Evolutionary conservation across 768 basidiomycete genomes (phyloP), one percentile per base, ranked within the genome.

Genomic region (Panaeolus cyanescens): DNA sequence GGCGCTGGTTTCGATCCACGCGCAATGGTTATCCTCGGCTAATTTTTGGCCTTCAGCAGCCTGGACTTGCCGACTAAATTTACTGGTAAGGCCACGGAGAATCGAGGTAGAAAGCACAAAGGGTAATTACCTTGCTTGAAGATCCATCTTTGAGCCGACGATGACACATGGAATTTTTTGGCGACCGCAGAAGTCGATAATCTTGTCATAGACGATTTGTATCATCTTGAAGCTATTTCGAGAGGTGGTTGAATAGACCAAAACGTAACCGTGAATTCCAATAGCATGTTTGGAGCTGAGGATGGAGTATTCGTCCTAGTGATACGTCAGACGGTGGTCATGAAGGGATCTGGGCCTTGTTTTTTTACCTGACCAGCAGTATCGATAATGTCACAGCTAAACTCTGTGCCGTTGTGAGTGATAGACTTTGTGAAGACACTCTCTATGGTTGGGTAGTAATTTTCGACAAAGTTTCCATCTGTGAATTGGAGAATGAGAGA

Each of bases 401-500:
- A 96, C 63, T 94, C 90, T 19, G 83, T 79, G 57, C 94, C 94
- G 55, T 91, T 89, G 78, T 88, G 85, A 65, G 80, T 83, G 71
- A 97, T 83, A 58, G 79, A 83, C 79, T 95, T 95, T 59, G 83
- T 79, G 69, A 88, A 89, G 25, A 87, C 89, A 67, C 79, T 85
- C 75, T 96, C 94, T 72, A 95, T 95, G 63, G 94, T 96, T 32
- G 95, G 95, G 76, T 93, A 92, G 78, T 96, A 96, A 17, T 86
- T 81, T 59, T 95, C 92, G 70, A 90, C 84, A 70, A 96, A 97
- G 65, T 88, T 85, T 66, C 88, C 87, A 66, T 96, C 91, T 72
- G 92, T 88, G 77, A 91, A 96, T 72, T 93, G 92, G 63, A 91
- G 79, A 63, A 95, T 85, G 62, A 97, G 84, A 31, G 95, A 95